Evolutionary conservation across 1,284 basidiomycete species (phyloP).

Genomic region (Boletus calvinii): DNA sequence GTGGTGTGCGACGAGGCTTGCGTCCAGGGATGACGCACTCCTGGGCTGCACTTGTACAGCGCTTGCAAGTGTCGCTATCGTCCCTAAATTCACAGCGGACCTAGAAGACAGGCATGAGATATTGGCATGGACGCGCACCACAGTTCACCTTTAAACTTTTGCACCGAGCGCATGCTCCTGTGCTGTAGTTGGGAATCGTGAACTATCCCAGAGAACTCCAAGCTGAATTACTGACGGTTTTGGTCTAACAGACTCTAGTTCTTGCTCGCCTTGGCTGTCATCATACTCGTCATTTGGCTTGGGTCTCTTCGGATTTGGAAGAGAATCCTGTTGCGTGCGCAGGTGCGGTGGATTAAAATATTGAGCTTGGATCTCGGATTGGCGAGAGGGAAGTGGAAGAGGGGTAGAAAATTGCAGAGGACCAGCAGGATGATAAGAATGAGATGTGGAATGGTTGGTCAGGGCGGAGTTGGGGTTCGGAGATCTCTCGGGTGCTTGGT

Average conservation of each 20-base stretch:
- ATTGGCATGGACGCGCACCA: not conserved
- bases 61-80: slow-evolving; percentile 67
- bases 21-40: slow-evolving; percentile 75
- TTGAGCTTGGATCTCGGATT: slow-evolving; percentile 31
- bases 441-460: slow-evolving; percentile 12
- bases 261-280: slow-evolving; percentile 25
- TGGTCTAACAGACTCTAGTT: slow-evolving; percentile 22
- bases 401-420: slow-evolving; percentile 34
- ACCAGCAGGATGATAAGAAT: slow-evolving; percentile 21
- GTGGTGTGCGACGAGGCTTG: slow-evolving; percentile 72
- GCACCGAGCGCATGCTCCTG: slow-evolving; percentile 67
- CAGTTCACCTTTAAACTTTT: slow-evolving; percentile 62
- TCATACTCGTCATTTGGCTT: slow-evolving; percentile 27
- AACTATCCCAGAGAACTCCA: not conserved
- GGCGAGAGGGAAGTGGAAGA: slow-evolving; percentile 30
- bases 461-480: slow-evolving; percentile 5
- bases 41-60: slow-evolving; percentile 62
- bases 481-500: slow-evolving; percentile 18
- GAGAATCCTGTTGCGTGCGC: slow-evolving; percentile 4
- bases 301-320: slow-evolving; percentile 17
- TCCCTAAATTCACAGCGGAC: slow-evolving; percentile 71
- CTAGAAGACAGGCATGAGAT: slow-evolving; percentile 26
- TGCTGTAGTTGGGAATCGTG: slow-evolving; percentile 27
- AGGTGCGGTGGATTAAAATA: slow-evolving; percentile 20
- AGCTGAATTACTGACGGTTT: slow-evolving; percentile 17